phyloP scores from a whole-genome alignment of 2,329 filamentous ascomycete genomes.

The Lachnum nothofagi region DNA sequence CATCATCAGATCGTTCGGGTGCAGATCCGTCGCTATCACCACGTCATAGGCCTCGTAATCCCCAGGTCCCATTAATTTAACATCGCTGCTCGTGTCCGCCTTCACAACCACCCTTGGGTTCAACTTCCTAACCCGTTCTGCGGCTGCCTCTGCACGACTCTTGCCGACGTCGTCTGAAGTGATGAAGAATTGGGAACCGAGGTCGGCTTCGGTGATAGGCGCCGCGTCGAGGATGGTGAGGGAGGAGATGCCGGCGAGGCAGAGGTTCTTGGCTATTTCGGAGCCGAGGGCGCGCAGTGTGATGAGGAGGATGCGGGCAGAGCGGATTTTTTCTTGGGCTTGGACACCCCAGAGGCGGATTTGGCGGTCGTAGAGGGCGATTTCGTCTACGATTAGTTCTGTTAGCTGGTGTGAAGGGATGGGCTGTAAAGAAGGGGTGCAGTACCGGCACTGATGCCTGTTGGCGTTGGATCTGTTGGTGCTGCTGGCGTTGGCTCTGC shows the following conservation, averaged over 20 bases:
- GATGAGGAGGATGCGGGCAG: constrained; percentile 83
- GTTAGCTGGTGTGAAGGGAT: neutral
- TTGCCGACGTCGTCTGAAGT: constrained; percentile 64
- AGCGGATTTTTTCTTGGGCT: constrained; percentile 87
- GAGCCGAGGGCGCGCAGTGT: constrained; percentile 83
- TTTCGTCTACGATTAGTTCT: constrained; percentile 62
- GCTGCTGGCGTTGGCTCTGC: neutral
- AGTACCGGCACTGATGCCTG: constrained; percentile 36
- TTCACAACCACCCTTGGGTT: constrained; percentile 82
- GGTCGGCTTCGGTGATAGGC: constrained; percentile 68
- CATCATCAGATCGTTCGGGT: constrained; percentile 65
- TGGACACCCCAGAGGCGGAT: constrained; percentile 96
- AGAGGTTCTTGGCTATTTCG: constrained; percentile 95
- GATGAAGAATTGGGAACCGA: constrained; percentile 80
- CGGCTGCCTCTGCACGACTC: constrained; percentile 79
- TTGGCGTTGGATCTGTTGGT: constrained; percentile 9
- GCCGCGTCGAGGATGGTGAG: constrained; percentile 83
- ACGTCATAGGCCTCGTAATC: constrained; percentile 80
- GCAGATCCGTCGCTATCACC: constrained; percentile 83
- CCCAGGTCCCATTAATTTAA: constrained; percentile 61
- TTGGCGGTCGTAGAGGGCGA: constrained; percentile 93
- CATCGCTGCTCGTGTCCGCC: constrained; percentile 62
- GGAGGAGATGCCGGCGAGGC: constrained; percentile 85
- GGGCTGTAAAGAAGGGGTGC: neutral
- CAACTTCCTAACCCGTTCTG: constrained; percentile 71